Evolutionary conservation across 257 asterid genomes (phyloP).

Genomic region (Nicotiana otophora): DNA sequence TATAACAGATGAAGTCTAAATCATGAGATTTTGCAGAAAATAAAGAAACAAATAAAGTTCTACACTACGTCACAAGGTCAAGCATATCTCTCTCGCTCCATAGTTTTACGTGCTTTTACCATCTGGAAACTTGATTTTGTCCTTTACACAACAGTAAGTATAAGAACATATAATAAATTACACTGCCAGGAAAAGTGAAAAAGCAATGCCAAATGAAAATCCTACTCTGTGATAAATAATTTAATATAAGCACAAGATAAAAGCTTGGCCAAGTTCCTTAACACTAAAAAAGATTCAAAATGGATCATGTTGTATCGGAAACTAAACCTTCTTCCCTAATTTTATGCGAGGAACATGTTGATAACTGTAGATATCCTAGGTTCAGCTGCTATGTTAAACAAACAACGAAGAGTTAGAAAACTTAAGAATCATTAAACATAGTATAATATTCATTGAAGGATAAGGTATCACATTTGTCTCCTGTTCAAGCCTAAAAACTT

Average conservation of each 20-base stretch:
- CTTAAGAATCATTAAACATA: background rate
- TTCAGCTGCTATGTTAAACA: background rate
- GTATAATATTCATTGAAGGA: background rate
- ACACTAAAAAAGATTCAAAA: background rate
- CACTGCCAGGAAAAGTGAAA: background rate
- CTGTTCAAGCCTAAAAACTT: background rate
- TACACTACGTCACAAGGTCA: background rate
- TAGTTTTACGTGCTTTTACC: background rate
- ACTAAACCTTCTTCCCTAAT: background rate
- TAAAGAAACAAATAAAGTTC: background rate
- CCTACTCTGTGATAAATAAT: background rate
- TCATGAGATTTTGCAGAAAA: background rate
- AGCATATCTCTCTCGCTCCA: background rate
- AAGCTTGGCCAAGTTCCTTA: background rate
- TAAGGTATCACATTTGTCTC: constrained; percentile 1
- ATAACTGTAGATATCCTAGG: background rate
- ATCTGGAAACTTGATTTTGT: background rate
- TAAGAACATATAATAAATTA: background rate
- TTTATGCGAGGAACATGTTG: background rate
- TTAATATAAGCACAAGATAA: background rate
- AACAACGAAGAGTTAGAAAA: background rate
- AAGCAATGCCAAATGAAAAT: background rate
- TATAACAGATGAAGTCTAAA: background rate
- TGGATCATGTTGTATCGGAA: background rate
- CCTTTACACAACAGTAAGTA: background rate